Evolutionary conservation across 202 grass and related monocot species (phyloP), one percentile per base, ranked within the genome.

Genomic region (Miscanthus sacchariflorus): DNA sequence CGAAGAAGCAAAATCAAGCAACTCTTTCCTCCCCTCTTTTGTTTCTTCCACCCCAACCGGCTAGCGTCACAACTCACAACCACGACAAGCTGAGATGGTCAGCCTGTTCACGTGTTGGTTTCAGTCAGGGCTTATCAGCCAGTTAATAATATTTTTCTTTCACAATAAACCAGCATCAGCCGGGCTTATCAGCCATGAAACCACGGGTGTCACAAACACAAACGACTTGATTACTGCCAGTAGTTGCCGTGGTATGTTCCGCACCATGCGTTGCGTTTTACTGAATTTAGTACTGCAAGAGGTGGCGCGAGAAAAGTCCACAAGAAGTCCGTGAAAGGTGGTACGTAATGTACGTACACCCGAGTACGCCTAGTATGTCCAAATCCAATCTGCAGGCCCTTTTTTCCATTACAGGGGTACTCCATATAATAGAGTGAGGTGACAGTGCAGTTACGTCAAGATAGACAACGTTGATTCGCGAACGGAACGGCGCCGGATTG

Each of bases 241-340:
- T 18, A 12, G 71, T 14, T 24, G 23, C 0, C 9, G 43, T 28
- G 12, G 11, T 28, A 23, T 49, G 23, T 30, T 73, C 2, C 14
- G 18, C 25, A 3, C 74, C 46, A 9, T 19, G 74, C 25, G 73
- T 21, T 21, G 52, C 17, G 52, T 56, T 27, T 27, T 4, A 12
- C 49, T 68, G 23, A n/a, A 82, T 69, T 82, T 54, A 52, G 65
- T 17, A 21, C 44, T 2, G n/a, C 25, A 17, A 11, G 13, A 71
- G 15, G 3, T 18, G 46, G 59, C 61, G 12, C 14, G 4, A 44
- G 10, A 25, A 82, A 82, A 46, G 86, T 70, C 35, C 71, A 45
- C 71, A 45, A 18, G 33, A 46, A 45, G 58, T 56, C 79, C 18
- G 61, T 66, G 69, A 64, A 65, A 66, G 68, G 68, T 27, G n/a